Base-by-base conservation (phyloP, 2,329 filamentous ascomycete genomes). In the Alternaria angustiovoidea region DNA sequence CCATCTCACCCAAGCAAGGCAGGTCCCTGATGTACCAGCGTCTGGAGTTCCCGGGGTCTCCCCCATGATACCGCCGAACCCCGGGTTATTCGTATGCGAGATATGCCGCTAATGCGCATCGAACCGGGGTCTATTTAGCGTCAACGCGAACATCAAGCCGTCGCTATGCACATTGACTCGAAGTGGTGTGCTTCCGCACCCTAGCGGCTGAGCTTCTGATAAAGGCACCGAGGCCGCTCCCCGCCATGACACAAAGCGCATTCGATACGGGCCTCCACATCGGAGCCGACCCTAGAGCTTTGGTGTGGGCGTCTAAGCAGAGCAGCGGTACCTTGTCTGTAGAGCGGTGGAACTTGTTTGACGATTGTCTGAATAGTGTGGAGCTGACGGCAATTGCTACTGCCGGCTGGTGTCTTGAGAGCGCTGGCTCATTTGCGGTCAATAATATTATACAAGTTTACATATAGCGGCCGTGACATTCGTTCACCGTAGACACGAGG, bases 371-470 rank as follows among this genome's bases (percentile, higher is more conserved):
- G 46, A 36, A 24, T 42, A 38, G 8, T 57, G 46, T 47, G 47
- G 47, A 56, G 41, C 41, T 46, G 51, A 16, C 51, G 24, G 34
- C 44, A 51, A 43, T 38, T 43, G 30, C 53, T 34, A 38, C 18
- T 48, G 42, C 26, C 57, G 30, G 18, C 34, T 54, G n/a, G 22
- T 34, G 49, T 41, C 18, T 16, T 20, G 22, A 55, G 43, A 47
- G 52, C 51, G 47, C 42, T 55, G 47, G 54, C 30, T 57, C 39
- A 49, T 49, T 53, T 65, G 41, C 56, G 57, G 48, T 54, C 24
- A 39, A 59, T 48, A 44, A 51, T 66, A 65, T 65, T 63, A 59
- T 70, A 70, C 66, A 70, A 60, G 56, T 65, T 55, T 57, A 54
- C 54, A 63, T 51, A 54, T 64, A 52, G 51, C 24, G 62, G 60